A percentile compares a stretch with the other conserved stretches of the same genome.
Evolutionary conservation across 176 grass and related monocot species (phyloP).

Genomic region (Raddia guianensis): DNA sequence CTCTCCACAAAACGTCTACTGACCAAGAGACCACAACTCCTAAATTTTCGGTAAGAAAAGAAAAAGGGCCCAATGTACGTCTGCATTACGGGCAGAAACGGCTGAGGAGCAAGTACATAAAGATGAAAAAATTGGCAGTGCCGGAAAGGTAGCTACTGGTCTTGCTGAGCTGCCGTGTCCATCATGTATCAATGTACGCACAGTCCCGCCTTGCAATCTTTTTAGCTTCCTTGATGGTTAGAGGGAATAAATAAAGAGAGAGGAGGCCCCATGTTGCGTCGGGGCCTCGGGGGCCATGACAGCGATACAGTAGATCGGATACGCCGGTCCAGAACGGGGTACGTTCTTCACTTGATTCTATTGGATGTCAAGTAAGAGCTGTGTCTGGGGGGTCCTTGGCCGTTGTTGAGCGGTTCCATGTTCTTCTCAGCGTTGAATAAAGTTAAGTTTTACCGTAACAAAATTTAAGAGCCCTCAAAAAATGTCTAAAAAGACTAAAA

Average conservation of each 20-base stretch:
- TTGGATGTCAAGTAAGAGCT: neutral
- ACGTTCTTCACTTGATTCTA: neutral
- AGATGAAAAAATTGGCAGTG: neutral
- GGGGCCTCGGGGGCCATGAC: neutral
- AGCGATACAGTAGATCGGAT: constrained; percentile 7
- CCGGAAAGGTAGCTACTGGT: neutral
- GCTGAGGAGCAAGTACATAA: neutral
- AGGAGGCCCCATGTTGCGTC: neutral
- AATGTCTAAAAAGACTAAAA: too few species aligned
- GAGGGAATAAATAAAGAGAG: neutral
- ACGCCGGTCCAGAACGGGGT: neutral
- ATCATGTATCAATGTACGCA: neutral
- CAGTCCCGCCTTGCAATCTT: neutral
- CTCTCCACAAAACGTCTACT: too few species aligned
- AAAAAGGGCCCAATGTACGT: too few species aligned
- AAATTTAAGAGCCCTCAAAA: too few species aligned
- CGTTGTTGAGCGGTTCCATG: neutral
- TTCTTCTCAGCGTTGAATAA: too few species aligned
- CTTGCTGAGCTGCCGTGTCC: neutral
- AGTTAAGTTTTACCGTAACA: too few species aligned
- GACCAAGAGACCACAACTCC: too few species aligned
- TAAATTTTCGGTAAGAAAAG: too few species aligned
- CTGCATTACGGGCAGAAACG: neutral
- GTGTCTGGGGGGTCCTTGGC: neutral
- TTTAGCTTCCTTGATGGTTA: neutral